Percentiles rank a stretch among this genome's conserved stretches.
Conservation (phyloP, 163 green algal genomes). For the Volvox carteri region DNA sequence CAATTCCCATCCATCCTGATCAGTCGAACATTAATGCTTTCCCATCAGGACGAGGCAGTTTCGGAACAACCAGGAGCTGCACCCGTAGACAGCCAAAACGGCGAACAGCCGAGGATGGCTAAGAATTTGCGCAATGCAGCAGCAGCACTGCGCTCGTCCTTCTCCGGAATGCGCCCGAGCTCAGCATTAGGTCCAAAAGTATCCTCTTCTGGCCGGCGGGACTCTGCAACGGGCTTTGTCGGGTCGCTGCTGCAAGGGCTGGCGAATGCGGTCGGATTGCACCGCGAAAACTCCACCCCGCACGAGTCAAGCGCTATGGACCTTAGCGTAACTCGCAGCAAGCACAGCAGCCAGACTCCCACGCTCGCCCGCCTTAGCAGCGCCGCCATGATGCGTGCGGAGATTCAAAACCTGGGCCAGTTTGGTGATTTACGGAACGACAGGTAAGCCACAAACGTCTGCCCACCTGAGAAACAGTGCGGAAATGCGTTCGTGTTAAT, state of each 20-base stretch:
- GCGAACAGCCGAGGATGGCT: neutral
- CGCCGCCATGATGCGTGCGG: slow-evolving; percentile 21
- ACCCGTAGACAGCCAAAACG: neutral
- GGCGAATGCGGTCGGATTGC: slow-evolving; percentile 6
- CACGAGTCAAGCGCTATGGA: neutral
- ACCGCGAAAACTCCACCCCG: neutral
- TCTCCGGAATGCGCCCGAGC: neutral
- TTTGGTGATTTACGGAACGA: slow-evolving; percentile 46
- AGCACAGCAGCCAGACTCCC: neutral
- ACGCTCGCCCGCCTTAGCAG: slow-evolving; percentile 20
- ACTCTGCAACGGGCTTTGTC: neutral
- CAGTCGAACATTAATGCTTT: too few relatives aligned
- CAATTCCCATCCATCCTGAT: too few relatives aligned
- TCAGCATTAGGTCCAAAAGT: neutral
- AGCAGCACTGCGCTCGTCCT: neutral
- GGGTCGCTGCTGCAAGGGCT: slow-evolving; percentile 19
- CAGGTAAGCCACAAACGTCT: neutral
- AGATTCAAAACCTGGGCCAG: slow-evolving; percentile 1
- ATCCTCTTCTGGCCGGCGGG: neutral
- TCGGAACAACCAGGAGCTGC: neutral
- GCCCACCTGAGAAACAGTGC: too few relatives aligned
- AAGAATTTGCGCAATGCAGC: neutral
- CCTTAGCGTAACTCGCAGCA: neutral
- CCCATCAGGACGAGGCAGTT: neutral
- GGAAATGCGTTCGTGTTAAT: too few relatives aligned